phyloP scores from a whole-genome alignment of 148 eudicot genomes.

The Tetragonia tetragonoides region DNA sequence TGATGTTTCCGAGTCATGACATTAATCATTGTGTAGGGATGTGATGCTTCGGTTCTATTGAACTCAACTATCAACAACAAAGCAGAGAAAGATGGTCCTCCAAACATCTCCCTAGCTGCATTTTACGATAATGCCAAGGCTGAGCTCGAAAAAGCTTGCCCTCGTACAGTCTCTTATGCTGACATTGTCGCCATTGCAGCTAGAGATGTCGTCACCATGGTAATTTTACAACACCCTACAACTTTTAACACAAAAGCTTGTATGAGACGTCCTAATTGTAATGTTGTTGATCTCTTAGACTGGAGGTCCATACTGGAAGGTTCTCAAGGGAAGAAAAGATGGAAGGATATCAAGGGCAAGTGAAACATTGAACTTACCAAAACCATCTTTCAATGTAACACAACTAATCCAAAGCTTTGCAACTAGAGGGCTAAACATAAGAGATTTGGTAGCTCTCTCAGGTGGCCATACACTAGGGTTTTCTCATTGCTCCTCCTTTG shows the following conservation, averaged over 20 bases:
- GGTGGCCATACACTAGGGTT: slow-evolving; percentile 78
- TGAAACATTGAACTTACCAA: slow-evolving; percentile 25
- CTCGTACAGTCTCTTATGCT: slow-evolving; percentile 59
- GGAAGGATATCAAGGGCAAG: slow-evolving; percentile 23
- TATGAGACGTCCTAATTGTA: not conserved
- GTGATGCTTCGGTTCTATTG: slow-evolving; percentile 63
- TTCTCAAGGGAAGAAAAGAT: slow-evolving; percentile 32
- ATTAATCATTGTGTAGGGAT: slow-evolving; percentile 37
- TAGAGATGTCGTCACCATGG: slow-evolving; percentile 55
- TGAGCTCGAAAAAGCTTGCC: slow-evolving; percentile 54
- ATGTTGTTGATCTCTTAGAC: slow-evolving; percentile 9
- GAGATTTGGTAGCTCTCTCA: slow-evolving; percentile 32
- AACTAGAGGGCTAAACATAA: slow-evolving; percentile 20
- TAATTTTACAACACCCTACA: slow-evolving; percentile 5
- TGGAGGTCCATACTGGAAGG: slow-evolving; percentile 35
- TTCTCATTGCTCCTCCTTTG: slow-evolving; percentile 73
- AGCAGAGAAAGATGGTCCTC: slow-evolving; percentile 67
- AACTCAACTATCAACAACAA: slow-evolving; percentile 47
- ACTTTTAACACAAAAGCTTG: not conserved
- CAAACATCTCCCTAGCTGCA: slow-evolving; percentile 45
- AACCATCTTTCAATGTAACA: slow-evolving; percentile 18
- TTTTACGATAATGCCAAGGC: slow-evolving; percentile 54
- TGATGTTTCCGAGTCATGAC: not conserved
- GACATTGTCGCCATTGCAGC: slow-evolving; percentile 61
- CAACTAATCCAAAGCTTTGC: slow-evolving; percentile 29